Conservation (phyloP, 192 early-diverging fungal genomes). For the Coemansia sp. region DNA sequence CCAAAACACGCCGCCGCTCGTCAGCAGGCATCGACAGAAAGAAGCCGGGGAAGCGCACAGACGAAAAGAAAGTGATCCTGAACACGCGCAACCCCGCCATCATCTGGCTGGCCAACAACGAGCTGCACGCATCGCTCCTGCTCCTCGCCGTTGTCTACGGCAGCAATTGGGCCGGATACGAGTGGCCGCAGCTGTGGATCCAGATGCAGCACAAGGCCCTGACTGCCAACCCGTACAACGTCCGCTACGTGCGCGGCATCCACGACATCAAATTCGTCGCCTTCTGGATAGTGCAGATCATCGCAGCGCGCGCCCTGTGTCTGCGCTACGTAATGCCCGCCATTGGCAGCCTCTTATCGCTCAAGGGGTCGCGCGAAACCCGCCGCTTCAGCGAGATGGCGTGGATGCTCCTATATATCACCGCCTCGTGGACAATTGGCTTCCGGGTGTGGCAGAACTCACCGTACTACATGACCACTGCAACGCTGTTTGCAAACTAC, state of each 20-base stretch:
- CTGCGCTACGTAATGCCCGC: slow-evolving; percentile 48
- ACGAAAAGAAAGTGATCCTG: slow-evolving; percentile 18
- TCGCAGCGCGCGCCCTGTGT: slow-evolving; percentile 60
- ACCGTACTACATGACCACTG: slow-evolving; percentile 51
- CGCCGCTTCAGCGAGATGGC: slow-evolving; percentile 56
- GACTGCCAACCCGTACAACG: not conserved
- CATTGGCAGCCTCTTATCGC: slow-evolving; percentile 15
- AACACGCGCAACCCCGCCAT: slow-evolving; percentile 39
- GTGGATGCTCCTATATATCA: slow-evolving; percentile 55
- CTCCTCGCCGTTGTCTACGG: slow-evolving; percentile 20
- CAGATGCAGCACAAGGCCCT: slow-evolving; percentile 28
- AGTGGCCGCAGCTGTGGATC: slow-evolving; percentile 33
- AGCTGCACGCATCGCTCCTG: slow-evolving; percentile 19
- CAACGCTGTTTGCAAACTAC: slow-evolving; percentile 49
- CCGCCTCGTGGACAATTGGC: slow-evolving; percentile 35
- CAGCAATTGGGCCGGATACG: slow-evolving; percentile 28
- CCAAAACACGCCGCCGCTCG: not conserved
- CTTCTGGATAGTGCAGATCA: slow-evolving; percentile 66
- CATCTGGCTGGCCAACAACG: slow-evolving; percentile 40
- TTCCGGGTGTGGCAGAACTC: slow-evolving; percentile 26
- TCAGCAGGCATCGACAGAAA: not conserved
- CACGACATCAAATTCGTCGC: slow-evolving; percentile 61
- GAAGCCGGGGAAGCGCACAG: not conserved
- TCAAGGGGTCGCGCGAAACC: slow-evolving; percentile 19
- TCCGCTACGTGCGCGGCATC: slow-evolving; percentile 45